Conservation (phyloP, 441 rosid species). For the Erodium trifolium region DNA sequence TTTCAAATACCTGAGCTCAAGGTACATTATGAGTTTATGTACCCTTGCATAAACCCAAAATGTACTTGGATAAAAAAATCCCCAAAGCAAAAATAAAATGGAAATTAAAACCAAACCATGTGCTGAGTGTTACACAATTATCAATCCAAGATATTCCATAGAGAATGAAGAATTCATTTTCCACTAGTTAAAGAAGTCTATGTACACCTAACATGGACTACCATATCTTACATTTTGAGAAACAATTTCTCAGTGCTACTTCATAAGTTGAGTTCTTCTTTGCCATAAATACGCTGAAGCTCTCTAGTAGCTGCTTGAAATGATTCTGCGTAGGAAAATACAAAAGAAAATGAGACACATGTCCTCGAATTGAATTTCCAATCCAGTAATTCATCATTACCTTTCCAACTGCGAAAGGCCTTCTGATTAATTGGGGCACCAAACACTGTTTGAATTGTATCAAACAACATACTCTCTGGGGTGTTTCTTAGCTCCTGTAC, state of each 20-base stretch:
- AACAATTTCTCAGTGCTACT: not conserved
- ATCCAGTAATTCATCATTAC: constrained; percentile 22
- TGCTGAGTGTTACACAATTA: not conserved
- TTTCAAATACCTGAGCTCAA: no score
- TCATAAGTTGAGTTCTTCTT: constrained; percentile 42
- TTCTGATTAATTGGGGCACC: constrained; percentile 71
- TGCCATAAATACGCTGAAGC: constrained; percentile 74
- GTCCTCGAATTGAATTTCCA: constrained; percentile 48
- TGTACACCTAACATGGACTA: constrained; percentile 16
- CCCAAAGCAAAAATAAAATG: not conserved
- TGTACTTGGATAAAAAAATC: no score
- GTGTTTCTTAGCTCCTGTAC: constrained; percentile 66
- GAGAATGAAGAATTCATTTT: constrained; percentile 2
- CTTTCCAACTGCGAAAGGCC: constrained; percentile 63
- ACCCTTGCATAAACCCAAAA: no score
- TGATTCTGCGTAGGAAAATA: constrained; percentile 36
- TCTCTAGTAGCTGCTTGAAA: constrained; percentile 69
- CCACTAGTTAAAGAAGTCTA: constrained; percentile 12
- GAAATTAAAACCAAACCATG: not conserved
- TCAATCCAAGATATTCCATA: constrained; percentile 4
- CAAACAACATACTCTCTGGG: constrained; percentile 49
- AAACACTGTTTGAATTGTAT: constrained; percentile 47
- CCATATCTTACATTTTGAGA: constrained; percentile 11
- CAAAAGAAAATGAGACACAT: constrained; percentile 3
- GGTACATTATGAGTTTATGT: no score